A percentile compares a stretch with the other conserved stretches of the same genome.
Conservation (phyloP, 176 grass and related monocot genomes). For the Raddia guianensis region DNA sequence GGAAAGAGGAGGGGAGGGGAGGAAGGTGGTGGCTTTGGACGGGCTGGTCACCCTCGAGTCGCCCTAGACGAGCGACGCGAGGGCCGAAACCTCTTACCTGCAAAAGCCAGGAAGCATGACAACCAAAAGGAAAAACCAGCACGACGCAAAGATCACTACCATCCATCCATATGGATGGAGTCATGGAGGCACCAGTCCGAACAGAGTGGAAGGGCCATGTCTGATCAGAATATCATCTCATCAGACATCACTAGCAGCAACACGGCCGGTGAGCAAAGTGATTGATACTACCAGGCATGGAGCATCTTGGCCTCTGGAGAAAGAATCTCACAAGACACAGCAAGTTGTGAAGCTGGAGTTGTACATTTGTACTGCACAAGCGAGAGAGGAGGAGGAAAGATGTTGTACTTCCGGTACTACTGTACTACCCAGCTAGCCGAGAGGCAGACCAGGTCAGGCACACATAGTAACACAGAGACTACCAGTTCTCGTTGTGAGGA, state of each 20-base stretch:
- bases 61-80: too few species aligned
- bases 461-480: slow-evolving; percentile 17
- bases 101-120: not conserved
- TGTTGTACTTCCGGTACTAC: slow-evolving; percentile 43
- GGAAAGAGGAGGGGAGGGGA: too few species aligned
- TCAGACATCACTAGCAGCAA: not conserved
- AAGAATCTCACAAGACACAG: not conserved
- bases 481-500: not conserved
- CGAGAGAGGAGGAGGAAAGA: not conserved
- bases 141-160: not conserved
- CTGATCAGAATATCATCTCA: not conserved
- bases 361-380: slow-evolving; percentile 46
- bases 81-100: not conserved
- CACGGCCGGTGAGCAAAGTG: not conserved
- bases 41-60: too few species aligned
- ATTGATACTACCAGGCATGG: not conserved
- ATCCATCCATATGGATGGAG: not conserved
- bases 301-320: not conserved
- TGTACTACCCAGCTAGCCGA: slow-evolving; percentile 44
- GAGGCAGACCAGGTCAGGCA: not conserved
- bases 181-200: not conserved
- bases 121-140: not conserved
- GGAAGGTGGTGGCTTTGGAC: too few species aligned
- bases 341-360: not conserved
- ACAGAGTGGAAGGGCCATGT: not conserved